phyloP scores from a whole-genome alignment of 1,284 basidiomycete species.

The Paramarasmius palmivorus region DNA sequence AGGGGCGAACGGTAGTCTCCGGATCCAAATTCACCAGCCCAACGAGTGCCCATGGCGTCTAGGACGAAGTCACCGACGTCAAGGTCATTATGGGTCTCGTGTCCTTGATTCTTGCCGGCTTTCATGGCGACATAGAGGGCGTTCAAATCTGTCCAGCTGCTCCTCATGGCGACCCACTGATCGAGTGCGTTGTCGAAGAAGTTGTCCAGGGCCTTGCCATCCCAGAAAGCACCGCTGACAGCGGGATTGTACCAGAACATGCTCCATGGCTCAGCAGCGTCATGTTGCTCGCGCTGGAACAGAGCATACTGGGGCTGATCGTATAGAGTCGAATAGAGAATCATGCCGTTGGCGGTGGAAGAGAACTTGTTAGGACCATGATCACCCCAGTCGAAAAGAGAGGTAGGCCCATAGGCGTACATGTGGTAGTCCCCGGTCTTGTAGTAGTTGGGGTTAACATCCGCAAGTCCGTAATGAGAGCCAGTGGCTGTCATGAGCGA shows the following conservation, averaged over 20 bases:
- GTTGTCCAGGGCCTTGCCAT: conserved; percentile 79
- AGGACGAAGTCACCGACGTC: conserved; percentile 94
- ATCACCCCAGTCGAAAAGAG: conserved; percentile 91
- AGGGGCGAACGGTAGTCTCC: conserved; percentile 75
- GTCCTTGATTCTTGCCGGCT: conserved; percentile 73
- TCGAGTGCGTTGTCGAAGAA: conserved; percentile 73
- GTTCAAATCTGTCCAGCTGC: conserved; percentile 87
- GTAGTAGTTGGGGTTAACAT: conserved; percentile 68
- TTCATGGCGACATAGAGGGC: conserved; percentile 89
- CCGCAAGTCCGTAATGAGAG: conserved; percentile 75
- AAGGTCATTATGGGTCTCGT: conserved; percentile 93
- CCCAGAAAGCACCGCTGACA: conserved; percentile 89
- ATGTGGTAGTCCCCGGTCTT: conserved; percentile 90
- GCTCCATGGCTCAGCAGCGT: conserved; percentile 89
- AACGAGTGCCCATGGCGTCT: conserved; percentile 92
- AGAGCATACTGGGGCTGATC: conserved; percentile 76
- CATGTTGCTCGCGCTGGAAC: conserved; percentile 91
- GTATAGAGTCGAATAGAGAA: conserved; percentile 73
- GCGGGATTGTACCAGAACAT: conserved; percentile 98
- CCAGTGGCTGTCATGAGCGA: conserved; percentile 87
- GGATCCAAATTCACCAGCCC: conserved; percentile 94
- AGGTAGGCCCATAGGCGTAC: conserved; percentile 83
- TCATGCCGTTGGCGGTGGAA: conserved; percentile 75
- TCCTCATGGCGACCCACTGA: conserved; percentile 91
- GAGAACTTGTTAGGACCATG: conserved; percentile 95